Evolutionary conservation across 2,329 filamentous ascomycete genomes (phyloP), one percentile per base, ranked within the genome.

Genomic region (Raffaelea arxii): DNA sequence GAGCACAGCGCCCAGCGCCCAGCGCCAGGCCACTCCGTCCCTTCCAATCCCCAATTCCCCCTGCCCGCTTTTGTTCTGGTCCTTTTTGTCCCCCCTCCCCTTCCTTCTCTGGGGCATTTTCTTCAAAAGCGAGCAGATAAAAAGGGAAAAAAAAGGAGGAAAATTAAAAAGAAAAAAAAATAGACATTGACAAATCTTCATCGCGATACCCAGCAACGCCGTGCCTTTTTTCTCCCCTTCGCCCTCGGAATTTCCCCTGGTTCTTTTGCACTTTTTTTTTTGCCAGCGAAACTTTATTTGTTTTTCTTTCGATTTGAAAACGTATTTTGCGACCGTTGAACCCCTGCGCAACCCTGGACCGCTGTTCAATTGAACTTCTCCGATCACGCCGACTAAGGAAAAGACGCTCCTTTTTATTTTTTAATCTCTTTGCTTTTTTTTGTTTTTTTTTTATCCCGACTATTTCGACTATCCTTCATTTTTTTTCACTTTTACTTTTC

Each of bases 141-240:
- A 38, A 38, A n/a, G 38, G 23, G 27, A 30, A 25, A 16, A 23
- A 38, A 46, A 43, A 38, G 36, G 24, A n/a, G 16, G 18, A 30
- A 40, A 40, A 44, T 41, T 10, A 27, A 18, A 12, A 24, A 27
- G 39, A 5, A 25, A 14, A 42, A 36, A 9, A 36, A 6, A 36
- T 36, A 12, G 7, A 36, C 7, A n/a, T n/a, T 32, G 27, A 10
- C 27, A 10, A 32, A n/a, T 32, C 10, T n/a, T 32, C 12, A 22
- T 40, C 18, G 14, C 37, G 32, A 36, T n/a, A 36, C 30, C 44
- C 44, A 19, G 37, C 44, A 41, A 37, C 36, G 21, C 21, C 44
- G 24, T 46, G 25, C 27, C 27, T 16, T 9, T 23, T 39, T 35
- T 46, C 35, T 30, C 37, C 18, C 35, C n/a, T 39, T n/a, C n/a